Conservation (phyloP, 148 eudicot genomes). For the Cornus controversa region DNA sequence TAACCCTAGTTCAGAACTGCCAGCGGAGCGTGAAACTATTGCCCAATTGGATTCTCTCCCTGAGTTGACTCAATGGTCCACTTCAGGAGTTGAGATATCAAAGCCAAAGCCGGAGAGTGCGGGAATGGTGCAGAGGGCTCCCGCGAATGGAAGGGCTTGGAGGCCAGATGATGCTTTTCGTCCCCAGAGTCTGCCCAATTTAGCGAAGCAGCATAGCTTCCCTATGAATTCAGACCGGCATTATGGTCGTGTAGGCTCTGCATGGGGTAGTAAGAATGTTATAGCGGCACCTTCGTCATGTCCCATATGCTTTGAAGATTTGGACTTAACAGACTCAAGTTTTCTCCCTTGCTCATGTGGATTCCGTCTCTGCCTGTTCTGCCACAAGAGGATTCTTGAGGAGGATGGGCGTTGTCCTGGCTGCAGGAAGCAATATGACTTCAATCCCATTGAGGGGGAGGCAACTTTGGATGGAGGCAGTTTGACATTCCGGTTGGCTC, state of each 20-base stretch:
- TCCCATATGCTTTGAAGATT: constrained; percentile 93
- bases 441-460: constrained; percentile 48
- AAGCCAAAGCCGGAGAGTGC: constrained; percentile 30
- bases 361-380: constrained; percentile 89
- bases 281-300: constrained; percentile 49
- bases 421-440: constrained; percentile 84
- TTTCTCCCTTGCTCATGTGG: constrained; percentile 90
- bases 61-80: constrained; percentile 5
- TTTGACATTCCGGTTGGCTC: constrained; percentile 54
- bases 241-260: constrained; percentile 35
- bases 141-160: constrained; percentile 56
- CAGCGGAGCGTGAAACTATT: constrained; percentile 15
- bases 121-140: constrained; percentile 27
- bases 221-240: constrained; percentile 52
- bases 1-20: constrained; percentile 19
- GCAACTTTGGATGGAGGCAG: constrained; percentile 47
- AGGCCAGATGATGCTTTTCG: constrained; percentile 80
- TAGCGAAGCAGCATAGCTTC: constrained; percentile 70
- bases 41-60: constrained; percentile 12
- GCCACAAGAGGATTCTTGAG: constrained; percentile 91
- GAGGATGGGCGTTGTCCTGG: constrained; percentile 93
- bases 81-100: constrained; percentile 16
- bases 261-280: constrained; percentile 48
- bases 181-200: constrained; percentile 80
- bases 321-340: constrained; percentile 77